Conservation (phyloP, 371 early-diverging fungal species). For the Lichtheimia hyalospora region DNA sequence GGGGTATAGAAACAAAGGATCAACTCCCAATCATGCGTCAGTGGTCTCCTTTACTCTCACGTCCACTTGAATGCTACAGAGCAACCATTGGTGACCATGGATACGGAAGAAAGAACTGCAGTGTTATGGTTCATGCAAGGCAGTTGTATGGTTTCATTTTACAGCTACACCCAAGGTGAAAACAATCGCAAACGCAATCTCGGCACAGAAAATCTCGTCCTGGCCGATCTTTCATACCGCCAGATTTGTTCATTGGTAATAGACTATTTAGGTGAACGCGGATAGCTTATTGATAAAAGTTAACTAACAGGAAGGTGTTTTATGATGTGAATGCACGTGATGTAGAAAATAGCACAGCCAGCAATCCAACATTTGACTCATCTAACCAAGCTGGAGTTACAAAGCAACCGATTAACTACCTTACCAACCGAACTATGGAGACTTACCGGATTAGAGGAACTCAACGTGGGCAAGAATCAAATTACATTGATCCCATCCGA, state of each 20-base stretch:
- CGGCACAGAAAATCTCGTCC: conserved; percentile 5
- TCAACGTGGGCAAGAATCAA: conserved; percentile 91
- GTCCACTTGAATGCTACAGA: neutral
- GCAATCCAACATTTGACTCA: conserved; percentile 31
- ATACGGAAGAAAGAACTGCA: conserved; percentile 5
- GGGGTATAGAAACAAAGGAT: too few species aligned
- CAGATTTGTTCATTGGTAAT: conserved; percentile 29
- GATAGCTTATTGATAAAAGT: neutral
- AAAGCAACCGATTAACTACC: conserved; percentile 81
- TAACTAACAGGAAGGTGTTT: neutral
- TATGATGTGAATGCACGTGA: neutral
- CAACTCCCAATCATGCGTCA: neutral
- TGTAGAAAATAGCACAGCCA: conserved; percentile 43
- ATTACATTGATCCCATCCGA: conserved; percentile 85
- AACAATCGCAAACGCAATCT: conserved; percentile 1
- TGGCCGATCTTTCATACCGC: conserved; percentile 26
- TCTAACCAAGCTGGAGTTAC: conserved; percentile 85
- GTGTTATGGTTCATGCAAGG: conserved; percentile 14
- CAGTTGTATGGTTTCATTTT: conserved; percentile 13
- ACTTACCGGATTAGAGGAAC: conserved; percentile 61
- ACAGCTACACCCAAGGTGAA: conserved; percentile 5
- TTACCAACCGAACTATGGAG: conserved; percentile 76
- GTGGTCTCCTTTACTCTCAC: neutral
- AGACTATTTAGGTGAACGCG: neutral
- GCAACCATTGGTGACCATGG: neutral